A percentile compares a stretch with the other conserved stretches of the same genome.
Conservation (phyloP, 1,139 yeast genomes). For the Candida sp. region DNA sequence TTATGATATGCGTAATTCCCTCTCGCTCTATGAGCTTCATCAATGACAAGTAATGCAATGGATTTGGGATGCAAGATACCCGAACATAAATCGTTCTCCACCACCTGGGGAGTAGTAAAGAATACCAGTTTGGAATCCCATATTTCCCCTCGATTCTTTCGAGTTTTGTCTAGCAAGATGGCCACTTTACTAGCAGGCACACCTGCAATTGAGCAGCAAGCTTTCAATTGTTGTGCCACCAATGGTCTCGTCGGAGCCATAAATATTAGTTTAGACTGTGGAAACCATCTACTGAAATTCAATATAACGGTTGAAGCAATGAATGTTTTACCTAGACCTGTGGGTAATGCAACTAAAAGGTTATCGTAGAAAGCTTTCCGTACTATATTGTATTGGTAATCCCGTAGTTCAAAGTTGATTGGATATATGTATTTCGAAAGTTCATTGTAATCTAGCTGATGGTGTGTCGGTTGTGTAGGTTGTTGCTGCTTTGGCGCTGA, state of each 20-base stretch:
- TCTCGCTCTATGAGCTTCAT: constrained; percentile 94
- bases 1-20: constrained; percentile 89
- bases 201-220: constrained; percentile 87
- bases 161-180: constrained; percentile 69
- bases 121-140: constrained; percentile 81
- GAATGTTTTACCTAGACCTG: constrained; percentile 97
- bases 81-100: constrained; percentile 78
- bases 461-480: constrained; percentile 46
- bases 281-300: constrained; percentile 85
- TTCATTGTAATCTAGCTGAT: constrained; percentile 38
- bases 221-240: constrained; percentile 97
- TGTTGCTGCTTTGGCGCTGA: not conserved
- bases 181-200: constrained; percentile 76
- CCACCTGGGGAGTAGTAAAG: constrained; percentile 96
- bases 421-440: constrained; percentile 71
- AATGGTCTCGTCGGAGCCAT: constrained; percentile 98
- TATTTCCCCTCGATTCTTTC: constrained; percentile 62
- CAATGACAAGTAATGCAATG: constrained; percentile 75
- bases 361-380: constrained; percentile 70
- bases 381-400: constrained; percentile 84
- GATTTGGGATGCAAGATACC: constrained; percentile 77
- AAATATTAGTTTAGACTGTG: constrained; percentile 73
- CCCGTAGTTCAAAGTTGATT: constrained; percentile 77
- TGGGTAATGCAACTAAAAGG: constrained; percentile 86
- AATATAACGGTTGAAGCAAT: constrained; percentile 94